Evolutionary conservation across 2,329 filamentous ascomycete genomes (phyloP), one percentile per base, ranked within the genome.

Genomic region (Drechslerella dactyloides): DNA sequence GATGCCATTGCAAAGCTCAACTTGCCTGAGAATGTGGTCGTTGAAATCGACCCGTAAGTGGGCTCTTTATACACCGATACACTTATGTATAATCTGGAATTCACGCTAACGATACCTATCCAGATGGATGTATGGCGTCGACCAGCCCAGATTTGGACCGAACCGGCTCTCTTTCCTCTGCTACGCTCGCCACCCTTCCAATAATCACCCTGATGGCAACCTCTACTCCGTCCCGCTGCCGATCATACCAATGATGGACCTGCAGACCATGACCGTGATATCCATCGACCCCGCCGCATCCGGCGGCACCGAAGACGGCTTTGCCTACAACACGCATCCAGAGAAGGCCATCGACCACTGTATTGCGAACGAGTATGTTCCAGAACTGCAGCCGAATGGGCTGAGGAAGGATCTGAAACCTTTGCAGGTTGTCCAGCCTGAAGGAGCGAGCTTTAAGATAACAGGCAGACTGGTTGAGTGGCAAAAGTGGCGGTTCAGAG

Each of bases 401-500:
- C 75, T 81, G 15, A 80, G 86, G 11, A 79, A 82, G 48, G 85
- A 85, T 62, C 77, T 87, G 27, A 91, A 90, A 79, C 89, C 89
- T 3, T 84, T 92, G 76, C 85, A 90, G 75, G 86, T 93, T 51
- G 83, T 86, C 0, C 90, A 93, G 74, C 86, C 86, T 0, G 85
- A 90, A 30, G 89, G 89, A 0, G 84, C 88, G 0, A 89, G 86
- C 1, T 91, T 91, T 79, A 81, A 79, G 0, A 82, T 89, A 8
- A 80, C 81, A 68, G 56, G 81, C 48, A 80, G 84, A 75, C 65
- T 76, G n/a, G 75, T 86, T 3, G 79, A 82, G 63, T 88, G 86
- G 86, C 85, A 88, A 77, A 87, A 89, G 75, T 90, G 88, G 88
- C 82, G 84, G 1, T 87, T 91, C 80, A 82, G 88, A 10, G 83